Base-by-base conservation (phyloP, 2,329 filamentous ascomycete species). In the Aspergillus hiratsukae region DNA sequence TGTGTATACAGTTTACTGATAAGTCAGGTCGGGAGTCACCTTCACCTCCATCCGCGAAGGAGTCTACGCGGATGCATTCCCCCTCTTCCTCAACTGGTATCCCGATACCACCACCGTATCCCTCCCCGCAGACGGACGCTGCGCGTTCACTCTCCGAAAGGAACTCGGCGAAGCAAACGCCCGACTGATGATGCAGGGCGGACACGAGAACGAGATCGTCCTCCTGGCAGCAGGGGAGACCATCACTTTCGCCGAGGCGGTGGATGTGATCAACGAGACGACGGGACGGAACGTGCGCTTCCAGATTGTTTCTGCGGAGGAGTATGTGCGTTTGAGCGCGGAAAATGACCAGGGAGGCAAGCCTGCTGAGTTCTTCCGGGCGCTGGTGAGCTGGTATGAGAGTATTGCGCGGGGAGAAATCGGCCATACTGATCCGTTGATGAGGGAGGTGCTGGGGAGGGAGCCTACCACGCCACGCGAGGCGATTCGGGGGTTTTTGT, bases 41-140 rank as follows among this genome's bases (percentile, higher is more conserved):
- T 83, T 78, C 63, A 84, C 82, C 11, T 75, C 80, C 10, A 69
- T 87, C 43, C 78, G 83, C 14, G 82, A 86, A 65, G 84, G 83
- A 0, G 64, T 85, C 35, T 87, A 86, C 65, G 75, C 77, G 1
- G 83, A 87, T 60, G 82, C 81, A 3, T 85, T 83, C 69, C 83
- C 83, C 2, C 70, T 86, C 29, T 86, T 85, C 67, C 75, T 82
- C 2, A 79, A 69, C 55, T 75, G 72, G 73, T 75, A 74, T 49
- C 72, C 72, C 2, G 63, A 56, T 40, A 70, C 64, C 11, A 64
- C 59, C 2, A 70, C 64, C 3, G 57, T 75, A 14, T 63, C 68
- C 25, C 61, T 73, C 6, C 61, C 70, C 3, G 58, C 76, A 45
- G 76, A 81, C 57, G 76, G 74, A 0, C 75, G 76, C 1, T 68